Percentiles rank a stretch among this genome's conserved stretches.
These are phyloP conservation scores for Penicilliopsis zonata DNA, from an alignment of 495 filamentous ascomycete genomes.

Conservation along the genomic window DNA sequence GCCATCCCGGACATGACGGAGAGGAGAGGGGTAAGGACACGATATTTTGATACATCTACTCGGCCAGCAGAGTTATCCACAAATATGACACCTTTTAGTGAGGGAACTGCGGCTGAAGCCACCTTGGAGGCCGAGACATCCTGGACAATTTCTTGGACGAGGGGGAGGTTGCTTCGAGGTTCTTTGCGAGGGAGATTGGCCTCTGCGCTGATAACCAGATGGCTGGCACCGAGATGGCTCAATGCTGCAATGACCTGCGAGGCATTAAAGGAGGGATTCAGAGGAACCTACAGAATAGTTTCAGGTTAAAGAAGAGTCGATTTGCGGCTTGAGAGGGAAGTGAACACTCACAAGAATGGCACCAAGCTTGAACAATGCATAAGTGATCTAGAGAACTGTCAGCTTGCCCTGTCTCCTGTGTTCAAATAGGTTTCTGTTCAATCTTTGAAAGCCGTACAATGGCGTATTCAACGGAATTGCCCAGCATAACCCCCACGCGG, in stretches of 20 bases:
- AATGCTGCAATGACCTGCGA: slow-evolving; percentile 69
- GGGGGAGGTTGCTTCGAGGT: slow-evolving; percentile 61
- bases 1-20: slow-evolving; percentile 33
- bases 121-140: slow-evolving; percentile 41
- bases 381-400: slow-evolving; percentile 41
- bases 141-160: slow-evolving; percentile 54
- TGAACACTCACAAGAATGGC: slow-evolving; percentile 58
- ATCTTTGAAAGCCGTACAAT: slow-evolving; percentile 34
- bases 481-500: slow-evolving; percentile 73
- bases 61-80: slow-evolving; percentile 68
- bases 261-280: slow-evolving; percentile 85
- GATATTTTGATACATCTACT: slow-evolving; percentile 34
- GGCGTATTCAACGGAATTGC: slow-evolving; percentile 76
- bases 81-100: slow-evolving; percentile 56
- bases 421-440: slow-evolving; percentile 1
- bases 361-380: slow-evolving; percentile 86
- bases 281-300: slow-evolving; percentile 48
- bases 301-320: not conserved
- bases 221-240: slow-evolving; percentile 57
- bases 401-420: slow-evolving; percentile 2
- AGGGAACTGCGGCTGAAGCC: slow-evolving; percentile 53
- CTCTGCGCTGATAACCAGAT: slow-evolving; percentile 75
- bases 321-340: not conserved
- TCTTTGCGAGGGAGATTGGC: slow-evolving; percentile 75
- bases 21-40: slow-evolving; percentile 40